A percentile compares a stretch with the other conserved stretches of the same genome.
Conservation (phyloP, 345 rosid species). For the Euphorbia tirucalli region DNA sequence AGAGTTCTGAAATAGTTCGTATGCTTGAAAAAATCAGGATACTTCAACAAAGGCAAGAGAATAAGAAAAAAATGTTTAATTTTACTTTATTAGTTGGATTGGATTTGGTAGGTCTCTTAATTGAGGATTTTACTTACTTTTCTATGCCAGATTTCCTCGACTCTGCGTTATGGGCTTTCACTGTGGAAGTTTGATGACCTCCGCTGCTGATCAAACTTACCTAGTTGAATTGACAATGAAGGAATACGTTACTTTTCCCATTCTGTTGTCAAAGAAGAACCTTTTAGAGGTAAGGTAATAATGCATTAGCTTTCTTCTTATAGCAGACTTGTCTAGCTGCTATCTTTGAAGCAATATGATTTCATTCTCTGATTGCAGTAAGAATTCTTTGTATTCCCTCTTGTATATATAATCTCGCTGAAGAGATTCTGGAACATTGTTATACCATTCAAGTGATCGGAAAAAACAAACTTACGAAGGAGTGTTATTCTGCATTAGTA, state of each 20-base stretch:
- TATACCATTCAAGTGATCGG: too few relatives aligned
- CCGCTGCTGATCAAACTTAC: constrained; percentile 39
- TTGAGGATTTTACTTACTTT: constrained; percentile 15
- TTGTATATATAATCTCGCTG: too few relatives aligned
- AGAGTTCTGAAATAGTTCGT: constrained; percentile 29
- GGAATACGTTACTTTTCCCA: constrained; percentile 77
- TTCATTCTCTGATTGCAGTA: neutral
- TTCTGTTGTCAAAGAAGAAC: constrained; percentile 51
- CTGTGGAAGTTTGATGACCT: constrained; percentile 41
- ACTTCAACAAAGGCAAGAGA: constrained; percentile 69
- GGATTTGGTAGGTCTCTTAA: constrained; percentile 2
- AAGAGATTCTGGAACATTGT: too few relatives aligned
- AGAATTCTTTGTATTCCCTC: too few relatives aligned
- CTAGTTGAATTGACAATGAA: constrained; percentile 54
- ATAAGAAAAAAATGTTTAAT: constrained; percentile 4
- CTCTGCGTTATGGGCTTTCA: constrained; percentile 59
- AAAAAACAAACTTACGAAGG: too few relatives aligned
- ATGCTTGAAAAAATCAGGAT: constrained; percentile 62
- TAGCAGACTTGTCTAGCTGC: neutral
- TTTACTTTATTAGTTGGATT: neutral
- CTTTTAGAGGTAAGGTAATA: constrained; percentile 48
- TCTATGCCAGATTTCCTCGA: constrained; percentile 57
- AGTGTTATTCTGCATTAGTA: too few relatives aligned
- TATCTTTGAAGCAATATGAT: neutral
- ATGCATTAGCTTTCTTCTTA: neutral